Conservation (phyloP, 2,329 filamentous ascomycete species). For the Lachnellula occidentalis region DNA sequence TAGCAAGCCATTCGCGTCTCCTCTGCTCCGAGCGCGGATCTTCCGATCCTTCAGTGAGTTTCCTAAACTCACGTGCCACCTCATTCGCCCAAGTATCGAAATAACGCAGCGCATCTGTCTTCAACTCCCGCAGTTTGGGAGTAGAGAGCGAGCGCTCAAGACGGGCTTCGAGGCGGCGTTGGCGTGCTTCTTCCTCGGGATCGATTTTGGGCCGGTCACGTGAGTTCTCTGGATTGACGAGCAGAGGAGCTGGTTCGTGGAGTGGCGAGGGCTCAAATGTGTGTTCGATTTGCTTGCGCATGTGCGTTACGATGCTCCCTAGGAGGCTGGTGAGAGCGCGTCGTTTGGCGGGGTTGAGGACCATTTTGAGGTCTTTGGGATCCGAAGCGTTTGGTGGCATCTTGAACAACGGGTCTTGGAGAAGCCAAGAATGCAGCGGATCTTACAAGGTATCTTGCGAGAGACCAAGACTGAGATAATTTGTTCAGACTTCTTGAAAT, state of each 20-base stretch:
- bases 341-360: conserved; percentile 47
- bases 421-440: not conserved
- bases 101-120: conserved; percentile 56
- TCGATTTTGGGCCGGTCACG: conserved; percentile 6
- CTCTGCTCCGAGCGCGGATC: conserved; percentile 41
- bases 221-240: conserved; percentile 9
- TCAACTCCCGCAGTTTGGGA: conserved; percentile 32
- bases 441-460: too few relatives aligned
- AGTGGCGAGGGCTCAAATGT: conserved; percentile 23
- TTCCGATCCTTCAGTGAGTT: conserved; percentile 52
- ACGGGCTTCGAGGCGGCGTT: conserved; percentile 18
- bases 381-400: conserved; percentile 23
- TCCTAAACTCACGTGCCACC: conserved; percentile 64
- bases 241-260: conserved; percentile 15
- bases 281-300: conserved; percentile 46
- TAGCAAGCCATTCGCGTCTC: conserved; percentile 31
- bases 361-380: conserved; percentile 34
- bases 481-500: not conserved
- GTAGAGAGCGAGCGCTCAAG: conserved; percentile 19
- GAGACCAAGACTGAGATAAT: not conserved
- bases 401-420: not conserved
- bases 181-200: conserved; percentile 12
- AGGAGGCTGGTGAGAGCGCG: conserved; percentile 47
- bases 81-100: conserved; percentile 74
- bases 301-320: conserved; percentile 47